Conservation (phyloP, 2,329 filamentous ascomycete species). For the Thielaviopsis musarum region DNA sequence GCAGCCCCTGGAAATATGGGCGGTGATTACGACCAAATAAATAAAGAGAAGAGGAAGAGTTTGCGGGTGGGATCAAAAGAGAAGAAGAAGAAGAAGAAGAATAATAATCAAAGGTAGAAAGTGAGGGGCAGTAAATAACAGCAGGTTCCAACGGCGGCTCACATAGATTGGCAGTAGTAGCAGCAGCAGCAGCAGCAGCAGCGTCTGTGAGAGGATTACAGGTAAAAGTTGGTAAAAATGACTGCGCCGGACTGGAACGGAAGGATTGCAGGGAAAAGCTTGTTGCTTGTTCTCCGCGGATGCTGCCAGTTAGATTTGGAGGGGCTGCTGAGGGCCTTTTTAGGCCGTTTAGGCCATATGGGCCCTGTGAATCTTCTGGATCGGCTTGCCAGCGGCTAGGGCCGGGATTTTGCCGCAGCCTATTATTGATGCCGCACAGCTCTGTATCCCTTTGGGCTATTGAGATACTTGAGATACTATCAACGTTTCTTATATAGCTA, state of each 20-base stretch:
- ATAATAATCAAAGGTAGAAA: not conserved
- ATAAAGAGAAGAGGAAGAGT: not conserved
- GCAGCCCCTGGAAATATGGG: not conserved
- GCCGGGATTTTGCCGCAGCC: not conserved
- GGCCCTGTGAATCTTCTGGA: not conserved
- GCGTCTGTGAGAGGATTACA: not conserved
- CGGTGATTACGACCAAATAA: not conserved
- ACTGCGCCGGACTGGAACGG: conserved; percentile 5
- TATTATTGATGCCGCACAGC: not conserved
- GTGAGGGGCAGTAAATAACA: not conserved
- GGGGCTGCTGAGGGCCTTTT: not conserved
- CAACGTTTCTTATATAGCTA: not conserved
- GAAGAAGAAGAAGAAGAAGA: conserved; percentile 2
- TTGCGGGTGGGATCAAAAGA: not conserved
- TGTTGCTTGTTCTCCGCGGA: not conserved
- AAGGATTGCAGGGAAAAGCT: conserved; percentile 8
- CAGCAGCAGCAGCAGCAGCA: not conserved
- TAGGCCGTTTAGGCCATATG: not conserved
- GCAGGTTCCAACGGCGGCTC: not conserved
- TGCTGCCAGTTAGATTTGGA: not conserved
- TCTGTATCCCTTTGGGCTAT: not conserved
- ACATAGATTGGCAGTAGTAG: not conserved
- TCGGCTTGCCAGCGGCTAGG: not conserved
- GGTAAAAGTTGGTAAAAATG: not conserved
- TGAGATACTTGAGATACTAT: not conserved